Base-by-base conservation (phyloP, 106 monocot species). In the Dioscorea zingiberensis region DNA sequence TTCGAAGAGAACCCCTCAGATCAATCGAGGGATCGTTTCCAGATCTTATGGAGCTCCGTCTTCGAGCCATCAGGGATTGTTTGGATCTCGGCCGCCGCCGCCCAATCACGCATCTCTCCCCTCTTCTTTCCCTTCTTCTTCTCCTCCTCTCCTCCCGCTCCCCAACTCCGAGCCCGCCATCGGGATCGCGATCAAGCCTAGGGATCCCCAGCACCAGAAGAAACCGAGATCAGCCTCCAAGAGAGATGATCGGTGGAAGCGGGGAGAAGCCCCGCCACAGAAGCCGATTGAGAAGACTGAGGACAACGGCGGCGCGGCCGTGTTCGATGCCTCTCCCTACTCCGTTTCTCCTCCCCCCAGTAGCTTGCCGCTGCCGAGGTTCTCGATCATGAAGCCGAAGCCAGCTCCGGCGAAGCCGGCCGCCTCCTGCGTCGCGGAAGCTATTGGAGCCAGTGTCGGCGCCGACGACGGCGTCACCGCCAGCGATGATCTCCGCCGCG, bases 111-210 rank as follows among this genome's bases (percentile, higher is more conserved):
- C 19, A 17, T 27, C 54, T 18, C 18, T 14, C 0, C 2, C 48
- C 48, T 11, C 64, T 64, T 46, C 47, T 57, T 49, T 57, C 55
- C 24, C 71, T 18, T 24, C 49, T 19, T 22, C 48, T 12, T 55
- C 27, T 13, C 80, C 84, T 14, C 80, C 84, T 62, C 73, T 80
- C 13, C 75, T 80, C 21, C 84, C 80, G 7, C 65, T 73, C 18
- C 84, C 80, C 69, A 47, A 27, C 21, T 28, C 56, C 8, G 60
- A 60, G 17, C 65, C 73, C 13, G 28, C 57, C 19, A 38, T 38
- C 38, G 38, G 38, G 38, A n/a, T n/a, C n/a, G n/a, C n/a, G n/a
- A n/a, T n/a, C n/a, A n/a, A n/a, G n/a, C n/a, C n/a, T n/a, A n/a
- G n/a, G n/a, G n/a, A 38, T 38, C 61, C 69, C 22, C 74, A 21